Evolutionary conservation across 768 basidiomycete species (phyloP).

Genomic region (Rhodotorula diobovata): DNA sequence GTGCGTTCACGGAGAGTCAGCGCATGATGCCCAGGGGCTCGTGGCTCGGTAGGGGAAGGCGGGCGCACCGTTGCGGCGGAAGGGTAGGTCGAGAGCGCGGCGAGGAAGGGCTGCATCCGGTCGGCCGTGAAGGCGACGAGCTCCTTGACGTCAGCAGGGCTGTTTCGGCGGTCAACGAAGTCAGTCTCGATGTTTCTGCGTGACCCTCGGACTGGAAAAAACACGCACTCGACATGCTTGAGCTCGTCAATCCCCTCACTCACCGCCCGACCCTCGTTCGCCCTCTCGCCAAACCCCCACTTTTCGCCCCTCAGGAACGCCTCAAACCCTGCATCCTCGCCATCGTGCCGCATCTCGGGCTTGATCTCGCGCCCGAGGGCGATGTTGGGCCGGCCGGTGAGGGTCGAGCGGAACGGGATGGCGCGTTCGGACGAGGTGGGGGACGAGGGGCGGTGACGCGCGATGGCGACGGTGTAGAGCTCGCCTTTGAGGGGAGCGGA

Average conservation of each 20-base stretch:
- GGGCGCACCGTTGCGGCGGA: conserved; percentile 8
- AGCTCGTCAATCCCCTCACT: conserved; percentile 10
- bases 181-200: background rate
- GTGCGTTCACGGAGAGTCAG: background rate
- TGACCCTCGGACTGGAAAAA: background rate
- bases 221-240: conserved; percentile 10
- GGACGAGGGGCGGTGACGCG: background rate
- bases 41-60: no score
- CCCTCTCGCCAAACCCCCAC: conserved; percentile 29
- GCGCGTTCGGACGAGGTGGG: background rate
- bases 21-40: no score
- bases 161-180: background rate
- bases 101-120: conserved; percentile 29
- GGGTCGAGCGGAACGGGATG: conserved; percentile 13
- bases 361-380: conserved; percentile 29
- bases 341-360: background rate
- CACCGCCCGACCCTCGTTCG: no score
- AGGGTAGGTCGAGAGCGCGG: conserved; percentile 7
- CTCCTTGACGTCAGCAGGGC: conserved; percentile 8
- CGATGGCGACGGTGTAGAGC: conserved; percentile 14
- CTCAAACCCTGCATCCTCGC: conserved; percentile 14
- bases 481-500: background rate
- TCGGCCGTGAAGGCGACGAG: conserved; percentile 33
- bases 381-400: conserved; percentile 29
- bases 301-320: conserved; percentile 30